phyloP scores from a whole-genome alignment of 495 filamentous ascomycete genomes.

The Xylaria palmicola region DNA sequence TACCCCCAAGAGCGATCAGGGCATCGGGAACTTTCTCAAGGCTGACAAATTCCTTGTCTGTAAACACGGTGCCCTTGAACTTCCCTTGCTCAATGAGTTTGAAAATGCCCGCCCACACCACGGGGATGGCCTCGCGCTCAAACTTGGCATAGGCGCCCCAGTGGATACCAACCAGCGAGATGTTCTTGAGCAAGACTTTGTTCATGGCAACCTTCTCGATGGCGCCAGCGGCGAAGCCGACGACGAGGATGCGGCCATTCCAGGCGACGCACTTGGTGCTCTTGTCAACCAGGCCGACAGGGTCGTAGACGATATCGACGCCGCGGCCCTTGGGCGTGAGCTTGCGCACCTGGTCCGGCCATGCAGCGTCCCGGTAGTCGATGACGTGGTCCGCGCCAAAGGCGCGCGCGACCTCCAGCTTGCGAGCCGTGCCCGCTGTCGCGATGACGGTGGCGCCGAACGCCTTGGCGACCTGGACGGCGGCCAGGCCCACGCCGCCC shows the following conservation, averaged over 20 bases:
- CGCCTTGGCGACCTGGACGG: conserved; percentile 90
- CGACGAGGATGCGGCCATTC: conserved; percentile 83
- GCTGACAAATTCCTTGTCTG: conserved; percentile 77
- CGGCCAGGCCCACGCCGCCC: conserved; percentile 87
- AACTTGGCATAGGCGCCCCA: conserved; percentile 81
- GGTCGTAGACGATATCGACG: conserved; percentile 85
- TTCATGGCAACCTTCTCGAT: conserved; percentile 95
- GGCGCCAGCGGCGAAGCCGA: conserved; percentile 84
- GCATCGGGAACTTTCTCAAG: conserved; percentile 77
- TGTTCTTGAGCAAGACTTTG: conserved; percentile 90
- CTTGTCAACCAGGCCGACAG: conserved; percentile 78
- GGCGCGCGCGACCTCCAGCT: conserved; percentile 70
- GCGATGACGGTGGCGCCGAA: conserved; percentile 87
- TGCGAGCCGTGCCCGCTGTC: conserved; percentile 74
- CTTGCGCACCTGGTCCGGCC: conserved; percentile 77
- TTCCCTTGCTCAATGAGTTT: conserved; percentile 73
- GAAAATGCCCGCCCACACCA: conserved; percentile 81
- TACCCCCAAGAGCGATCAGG: conserved; percentile 68
- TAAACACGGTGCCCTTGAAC: conserved; percentile 79
- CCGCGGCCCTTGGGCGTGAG: conserved; percentile 68
- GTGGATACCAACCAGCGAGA: conserved; percentile 83
- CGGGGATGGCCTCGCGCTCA: conserved; percentile 67
- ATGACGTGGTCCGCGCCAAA: conserved; percentile 85
- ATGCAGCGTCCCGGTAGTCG: conserved; percentile 67
- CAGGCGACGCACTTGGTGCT: conserved; percentile 86